phyloP scores from a whole-genome alignment of 73 alveolate genomes.

The Paramecium sexaurelia region DNA sequence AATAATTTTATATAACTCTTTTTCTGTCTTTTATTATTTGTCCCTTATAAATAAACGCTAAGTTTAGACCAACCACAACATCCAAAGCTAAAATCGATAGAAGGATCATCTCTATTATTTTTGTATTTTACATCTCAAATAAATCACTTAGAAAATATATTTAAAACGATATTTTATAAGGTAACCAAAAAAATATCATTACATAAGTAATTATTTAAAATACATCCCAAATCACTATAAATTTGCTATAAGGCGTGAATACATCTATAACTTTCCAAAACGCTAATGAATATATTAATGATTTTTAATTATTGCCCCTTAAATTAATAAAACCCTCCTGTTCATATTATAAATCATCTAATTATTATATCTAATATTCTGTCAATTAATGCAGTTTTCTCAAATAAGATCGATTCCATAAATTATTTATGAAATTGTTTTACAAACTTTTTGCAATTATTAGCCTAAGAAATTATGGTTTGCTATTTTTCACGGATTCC shows the following conservation, averaged over 20 bases:
- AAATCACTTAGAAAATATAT: not conserved
- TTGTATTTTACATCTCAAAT: not conserved
- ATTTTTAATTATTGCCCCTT: not conserved
- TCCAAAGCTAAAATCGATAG: not conserved
- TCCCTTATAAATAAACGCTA: slow-evolving; percentile 15
- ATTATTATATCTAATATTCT: not conserved
- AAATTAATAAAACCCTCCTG: not conserved
- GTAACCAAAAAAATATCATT: slow-evolving; percentile 42
- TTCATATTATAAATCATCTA: slow-evolving; percentile 38
- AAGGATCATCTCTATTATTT: not conserved
- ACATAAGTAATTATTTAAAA: not conserved
- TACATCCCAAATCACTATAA: slow-evolving; percentile 30
- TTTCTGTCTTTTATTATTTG: not conserved
- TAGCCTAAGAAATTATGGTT: not conserved
- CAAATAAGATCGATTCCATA: slow-evolving; percentile 5
- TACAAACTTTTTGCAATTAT: slow-evolving; percentile 1
- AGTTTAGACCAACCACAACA: not conserved
- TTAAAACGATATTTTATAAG: slow-evolving; percentile 17
- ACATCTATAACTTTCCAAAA: not conserved
- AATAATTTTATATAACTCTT: not conserved
- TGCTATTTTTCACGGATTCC: not conserved
- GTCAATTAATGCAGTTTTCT: not conserved
- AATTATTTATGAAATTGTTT: slow-evolving; percentile 24
- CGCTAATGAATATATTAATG: not conserved
- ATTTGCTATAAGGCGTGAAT: slow-evolving; percentile 32